Evolutionary conservation across 106 monocot genomes (phyloP).

Genomic region (Apostasia shenzhenica): DNA sequence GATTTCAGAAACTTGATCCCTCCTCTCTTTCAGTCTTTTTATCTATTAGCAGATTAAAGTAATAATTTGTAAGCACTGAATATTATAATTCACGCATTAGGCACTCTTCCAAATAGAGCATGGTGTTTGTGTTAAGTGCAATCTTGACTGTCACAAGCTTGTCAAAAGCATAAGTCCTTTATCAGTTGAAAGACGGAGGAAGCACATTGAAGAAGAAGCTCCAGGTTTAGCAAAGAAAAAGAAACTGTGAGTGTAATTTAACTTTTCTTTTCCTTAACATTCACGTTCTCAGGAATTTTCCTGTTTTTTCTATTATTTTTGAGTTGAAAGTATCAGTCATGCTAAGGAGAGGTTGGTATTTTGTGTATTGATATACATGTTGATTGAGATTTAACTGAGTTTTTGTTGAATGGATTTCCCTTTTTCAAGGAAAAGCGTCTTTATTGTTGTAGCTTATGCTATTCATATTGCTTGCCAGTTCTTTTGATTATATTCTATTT

Average conservation of each 20-base stretch:
- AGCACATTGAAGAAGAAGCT: constrained; percentile 57
- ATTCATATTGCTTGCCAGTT: too few relatives aligned
- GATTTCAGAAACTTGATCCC: neutral
- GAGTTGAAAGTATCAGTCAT: too few relatives aligned
- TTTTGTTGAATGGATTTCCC: too few relatives aligned
- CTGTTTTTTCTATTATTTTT: too few relatives aligned
- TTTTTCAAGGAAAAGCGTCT: too few relatives aligned
- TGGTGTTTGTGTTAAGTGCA: constrained; percentile 72
- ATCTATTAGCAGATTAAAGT: too few relatives aligned
- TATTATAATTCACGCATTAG: constrained; percentile 19
- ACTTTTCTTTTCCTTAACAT: neutral
- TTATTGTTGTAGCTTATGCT: too few relatives aligned
- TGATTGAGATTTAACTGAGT: too few relatives aligned
- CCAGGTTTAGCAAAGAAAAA: constrained; percentile 62
- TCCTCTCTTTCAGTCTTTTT: neutral
- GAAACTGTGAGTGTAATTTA: constrained; percentile 53
- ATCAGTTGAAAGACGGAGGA: constrained; percentile 32
- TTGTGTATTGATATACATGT: too few relatives aligned
- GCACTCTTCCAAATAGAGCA: constrained; percentile 88
- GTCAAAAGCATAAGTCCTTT: constrained; percentile 57
- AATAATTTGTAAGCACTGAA: neutral
- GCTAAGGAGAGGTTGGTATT: too few relatives aligned
- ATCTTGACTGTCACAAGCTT: constrained; percentile 81
- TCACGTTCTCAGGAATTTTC: too few relatives aligned
- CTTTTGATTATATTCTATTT: too few relatives aligned